Percentiles rank a stretch among this genome's conserved stretches.
These are phyloP conservation scores for Boehmeria nivea DNA, from an alignment of 306 rosid genomes.

Conservation along the genomic window DNA sequence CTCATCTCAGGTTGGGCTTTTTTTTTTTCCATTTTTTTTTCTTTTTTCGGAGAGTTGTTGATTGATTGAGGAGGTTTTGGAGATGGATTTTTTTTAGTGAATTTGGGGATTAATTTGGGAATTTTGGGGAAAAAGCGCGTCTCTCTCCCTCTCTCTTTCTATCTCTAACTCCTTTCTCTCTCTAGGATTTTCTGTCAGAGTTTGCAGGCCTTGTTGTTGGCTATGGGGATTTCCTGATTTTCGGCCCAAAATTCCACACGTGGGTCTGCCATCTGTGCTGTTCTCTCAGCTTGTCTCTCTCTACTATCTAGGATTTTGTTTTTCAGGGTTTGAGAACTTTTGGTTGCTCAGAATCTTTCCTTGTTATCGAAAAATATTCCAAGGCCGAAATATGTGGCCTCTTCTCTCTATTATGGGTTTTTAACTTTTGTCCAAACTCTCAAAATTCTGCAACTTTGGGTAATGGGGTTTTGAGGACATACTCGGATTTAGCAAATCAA, in stretches of 20 bases:
- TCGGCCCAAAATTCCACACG: slow-evolving; percentile 8
- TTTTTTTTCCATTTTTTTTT: background rate
- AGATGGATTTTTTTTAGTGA: background rate
- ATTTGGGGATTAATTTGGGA: background rate
- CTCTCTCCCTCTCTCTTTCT: slow-evolving; percentile 6
- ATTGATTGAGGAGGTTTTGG: background rate
- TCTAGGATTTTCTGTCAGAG: slow-evolving; percentile 9
- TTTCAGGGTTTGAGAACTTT: no score
- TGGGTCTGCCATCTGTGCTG: slow-evolving; percentile 10
- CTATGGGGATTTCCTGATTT: slow-evolving; percentile 18
- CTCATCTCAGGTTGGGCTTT: slow-evolving; percentile 44
- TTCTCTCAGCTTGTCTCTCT: no score
- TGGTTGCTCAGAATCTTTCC: no score
- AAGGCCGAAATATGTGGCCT: no score
- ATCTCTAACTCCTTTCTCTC: no score
- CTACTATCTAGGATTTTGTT: no score
- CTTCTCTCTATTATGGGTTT: background rate
- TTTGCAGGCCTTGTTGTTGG: slow-evolving; percentile 14
- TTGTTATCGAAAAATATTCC: no score
- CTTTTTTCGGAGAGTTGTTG: background rate
- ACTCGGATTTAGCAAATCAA: no score
- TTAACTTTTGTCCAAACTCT: no score
- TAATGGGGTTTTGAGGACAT: no score
- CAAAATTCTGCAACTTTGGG: no score
- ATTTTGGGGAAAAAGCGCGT: slow-evolving; percentile 10